Base-by-base conservation (phyloP, 1,139 yeast genomes). In the Kodamaea suecica region DNA sequence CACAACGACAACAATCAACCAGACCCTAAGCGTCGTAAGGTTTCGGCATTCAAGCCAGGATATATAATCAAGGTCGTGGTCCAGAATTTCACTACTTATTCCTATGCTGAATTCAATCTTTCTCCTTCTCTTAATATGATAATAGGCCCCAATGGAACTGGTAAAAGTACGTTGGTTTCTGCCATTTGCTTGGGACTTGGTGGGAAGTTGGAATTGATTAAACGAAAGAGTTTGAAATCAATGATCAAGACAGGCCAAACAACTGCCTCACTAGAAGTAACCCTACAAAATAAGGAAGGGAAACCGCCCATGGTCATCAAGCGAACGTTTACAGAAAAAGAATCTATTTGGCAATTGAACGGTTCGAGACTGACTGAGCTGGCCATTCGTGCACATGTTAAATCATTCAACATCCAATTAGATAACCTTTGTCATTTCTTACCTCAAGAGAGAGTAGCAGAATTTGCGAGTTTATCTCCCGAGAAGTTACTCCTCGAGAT, bases 121-220 rank as follows among this genome's bases (percentile, higher is more conserved):
- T 85, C 95, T 0, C 97, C 97, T 0, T 72, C 82, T 3, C 67
- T 94, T 53, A 94, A 94, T 55, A 79, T 94, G 86, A 84, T 94
- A 39, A 84, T 92, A 37, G 98, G 97, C 0, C 97, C 98, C 5
- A 94, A 94, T 54, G 99, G 99, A 26, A 80, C 96, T 0, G 99
- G 99, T 5, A 94, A 94, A 55, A 81, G 94, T 32, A 87, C 98
- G 0, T 76, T 92, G 48, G 95, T 92, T 5, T 87, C 97, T 40
- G 97, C 97, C 0, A 78, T 92, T 1, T 92, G 96, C 56, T 66
- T 94, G 27, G 97, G 97, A 0, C 64, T 94, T 11, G 94, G 84
- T 1, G 97, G 97, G 2, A 78, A 74, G 41, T 76, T 90, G 5
- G 86, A 80, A 23, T 66, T 81, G 30, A 76, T 90, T 43, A 95